Percentiles rank a stretch among this genome's conserved stretches.
Conservation (phyloP, 2,329 filamentous ascomycete species). For the Penicillium digitatum region DNA sequence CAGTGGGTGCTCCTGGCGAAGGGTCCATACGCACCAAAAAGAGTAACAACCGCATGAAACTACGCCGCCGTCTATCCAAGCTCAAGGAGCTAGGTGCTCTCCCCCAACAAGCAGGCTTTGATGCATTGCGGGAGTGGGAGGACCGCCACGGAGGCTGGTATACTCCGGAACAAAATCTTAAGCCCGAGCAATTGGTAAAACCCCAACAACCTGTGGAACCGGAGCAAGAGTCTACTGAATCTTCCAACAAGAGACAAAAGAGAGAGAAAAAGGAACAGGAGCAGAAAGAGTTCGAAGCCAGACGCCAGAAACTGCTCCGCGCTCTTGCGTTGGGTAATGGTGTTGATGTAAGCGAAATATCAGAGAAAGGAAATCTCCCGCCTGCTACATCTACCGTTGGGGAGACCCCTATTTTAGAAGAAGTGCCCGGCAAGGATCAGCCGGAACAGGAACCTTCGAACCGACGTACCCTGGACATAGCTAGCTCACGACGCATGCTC, state of each 20-base stretch:
- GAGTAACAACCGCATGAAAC: conserved; percentile 54
- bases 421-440: conserved; percentile 10
- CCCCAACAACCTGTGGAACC: not conserved
- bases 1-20: conserved; percentile 43
- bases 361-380: conserved; percentile 32
- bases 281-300: conserved; percentile 48
- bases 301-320: conserved; percentile 50
- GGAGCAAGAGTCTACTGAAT: not conserved
- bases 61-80: conserved; percentile 48
- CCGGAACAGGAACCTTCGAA: conserved; percentile 20
- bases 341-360: conserved; percentile 43
- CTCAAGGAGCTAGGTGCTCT: conserved; percentile 55
- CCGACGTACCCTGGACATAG: conserved; percentile 52
- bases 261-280: conserved; percentile 27
- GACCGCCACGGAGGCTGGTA: conserved; percentile 24
- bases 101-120: conserved; percentile 48
- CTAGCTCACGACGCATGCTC: conserved; percentile 62
- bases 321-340: conserved; percentile 50
- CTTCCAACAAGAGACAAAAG: conserved; percentile 18
- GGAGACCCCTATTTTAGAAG: conserved; percentile 9
- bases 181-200: not conserved
- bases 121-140: conserved; percentile 45
- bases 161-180: conserved; percentile 14
- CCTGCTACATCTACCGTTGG: conserved; percentile 14
- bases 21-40: conserved; percentile 51